Evolutionary conservation across 2,329 filamentous ascomycete genomes (phyloP).

Genomic region (Phyllosticta capitalensis): DNA sequence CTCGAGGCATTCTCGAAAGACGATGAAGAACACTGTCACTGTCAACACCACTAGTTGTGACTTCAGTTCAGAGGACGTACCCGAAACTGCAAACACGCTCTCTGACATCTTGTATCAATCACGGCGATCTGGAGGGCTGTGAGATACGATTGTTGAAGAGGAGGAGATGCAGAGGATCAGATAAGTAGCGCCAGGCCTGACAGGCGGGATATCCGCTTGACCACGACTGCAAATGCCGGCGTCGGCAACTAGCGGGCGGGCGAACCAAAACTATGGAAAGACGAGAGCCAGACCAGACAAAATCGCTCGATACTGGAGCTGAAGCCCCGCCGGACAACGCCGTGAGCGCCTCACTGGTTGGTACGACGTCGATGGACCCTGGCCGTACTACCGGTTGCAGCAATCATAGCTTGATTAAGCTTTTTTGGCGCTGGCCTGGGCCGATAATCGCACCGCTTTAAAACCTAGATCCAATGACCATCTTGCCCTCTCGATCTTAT

Average conservation of each 20-base stretch:
- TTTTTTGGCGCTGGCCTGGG: not conserved
- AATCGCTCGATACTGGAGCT: not conserved
- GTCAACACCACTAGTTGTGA: not conserved
- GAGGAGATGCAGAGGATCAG: not conserved
- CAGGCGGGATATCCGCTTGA: not conserved
- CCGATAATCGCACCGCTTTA: not conserved
- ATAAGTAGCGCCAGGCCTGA: not conserved
- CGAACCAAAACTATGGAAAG: not conserved
- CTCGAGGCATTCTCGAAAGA: conserved; percentile 77
- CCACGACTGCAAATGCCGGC: not conserved
- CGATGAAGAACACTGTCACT: conserved; percentile 71
- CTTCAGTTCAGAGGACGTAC: conserved; percentile 25
- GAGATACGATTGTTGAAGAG: not conserved
- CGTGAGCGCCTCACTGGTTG: not conserved
- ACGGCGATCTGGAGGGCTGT: not conserved
- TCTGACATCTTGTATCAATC: conserved; percentile 34
- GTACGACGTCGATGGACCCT: not conserved
- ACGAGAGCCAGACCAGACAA: not conserved
- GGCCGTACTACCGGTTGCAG: not conserved
- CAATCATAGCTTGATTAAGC: not conserved
- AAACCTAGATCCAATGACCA: not conserved
- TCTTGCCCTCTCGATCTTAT: not conserved
- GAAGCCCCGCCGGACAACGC: not conserved
- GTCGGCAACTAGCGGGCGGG: not conserved
- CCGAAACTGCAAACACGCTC: conserved; percentile 64